Conservation (phyloP, 768 basidiomycete genomes). For the Boletus barrowsii region DNA sequence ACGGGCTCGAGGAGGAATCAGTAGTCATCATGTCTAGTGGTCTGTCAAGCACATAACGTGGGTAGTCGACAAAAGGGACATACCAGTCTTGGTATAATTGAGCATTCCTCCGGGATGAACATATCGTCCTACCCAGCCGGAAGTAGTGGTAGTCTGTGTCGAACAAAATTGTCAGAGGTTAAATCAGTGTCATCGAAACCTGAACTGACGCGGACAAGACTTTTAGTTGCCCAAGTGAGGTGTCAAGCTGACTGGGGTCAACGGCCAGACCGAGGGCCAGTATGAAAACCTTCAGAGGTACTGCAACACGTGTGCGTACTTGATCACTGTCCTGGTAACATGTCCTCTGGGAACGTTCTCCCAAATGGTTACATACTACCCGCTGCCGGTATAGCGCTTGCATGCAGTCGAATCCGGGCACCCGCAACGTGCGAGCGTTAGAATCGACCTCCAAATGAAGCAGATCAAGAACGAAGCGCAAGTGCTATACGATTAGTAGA, state of each 20-base stretch:
- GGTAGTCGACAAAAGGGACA: not conserved
- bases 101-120: conserved; percentile 20
- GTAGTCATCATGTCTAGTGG: conserved; percentile 13
- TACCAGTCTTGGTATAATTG: conserved; percentile 14
- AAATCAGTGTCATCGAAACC: not conserved
- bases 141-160: not conserved
- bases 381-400: not conserved
- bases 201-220: conserved; percentile 9
- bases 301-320: not conserved
- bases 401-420: not conserved
- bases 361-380: not conserved
- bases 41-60: not conserved
- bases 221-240: conserved; percentile 7
- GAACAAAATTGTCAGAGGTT: not conserved
- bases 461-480: not conserved
- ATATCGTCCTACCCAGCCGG: conserved; percentile 4
- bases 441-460: conserved; percentile 7
- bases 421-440: not conserved
- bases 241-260: not conserved
- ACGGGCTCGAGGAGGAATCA: conserved; percentile 17
- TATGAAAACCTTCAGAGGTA: not conserved
- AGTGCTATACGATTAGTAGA: not conserved
- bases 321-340: not conserved
- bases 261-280: not conserved
- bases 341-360: not conserved